phyloP scores from a whole-genome alignment of 495 filamentous ascomycete genomes.

The Stereocaulon alpinum region DNA sequence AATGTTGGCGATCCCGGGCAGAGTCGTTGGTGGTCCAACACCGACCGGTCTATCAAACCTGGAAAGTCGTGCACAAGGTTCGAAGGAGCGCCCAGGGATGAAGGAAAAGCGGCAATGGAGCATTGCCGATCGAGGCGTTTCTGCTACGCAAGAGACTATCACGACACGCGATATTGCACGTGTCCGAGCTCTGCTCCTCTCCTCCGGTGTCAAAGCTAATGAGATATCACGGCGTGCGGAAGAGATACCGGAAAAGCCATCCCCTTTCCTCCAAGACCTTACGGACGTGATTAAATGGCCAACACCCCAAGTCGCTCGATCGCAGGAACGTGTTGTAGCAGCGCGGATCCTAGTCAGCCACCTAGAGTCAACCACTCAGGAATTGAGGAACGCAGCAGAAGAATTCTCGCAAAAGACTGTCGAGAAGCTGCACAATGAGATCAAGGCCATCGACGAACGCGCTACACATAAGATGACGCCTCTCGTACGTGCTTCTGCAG shows the following conservation, averaged over 20 bases:
- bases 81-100: conserved; percentile 21
- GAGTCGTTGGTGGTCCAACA: conserved; percentile 18
- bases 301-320: conserved; percentile 42
- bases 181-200: conserved; percentile 61
- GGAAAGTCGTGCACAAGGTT: conserved; percentile 28
- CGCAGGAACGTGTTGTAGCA: conserved; percentile 58
- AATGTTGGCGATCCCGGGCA: conserved; percentile 28
- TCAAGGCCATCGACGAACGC: conserved; percentile 40
- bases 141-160: conserved; percentile 30
- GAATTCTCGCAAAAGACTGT: conserved; percentile 39
- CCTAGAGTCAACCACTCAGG: conserved; percentile 44
- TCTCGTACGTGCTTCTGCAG: conserved; percentile 51
- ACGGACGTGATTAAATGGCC: conserved; percentile 24
- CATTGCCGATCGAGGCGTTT: conserved; percentile 51
- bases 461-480: conserved; percentile 50
- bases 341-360: conserved; percentile 48
- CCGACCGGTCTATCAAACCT: conserved; percentile 40
- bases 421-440: conserved; percentile 33
- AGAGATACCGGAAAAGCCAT: conserved; percentile 33
- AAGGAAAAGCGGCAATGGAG: conserved; percentile 51
- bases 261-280: conserved; percentile 31
- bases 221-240: conserved; percentile 61
- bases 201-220: conserved; percentile 74
- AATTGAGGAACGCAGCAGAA: conserved; percentile 44
- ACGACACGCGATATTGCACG: conserved; percentile 64